Evolutionary conservation across 495 filamentous ascomycete genomes (phyloP), one percentile per base, ranked within the genome.

Genomic region (Apiosordaria backusii): DNA sequence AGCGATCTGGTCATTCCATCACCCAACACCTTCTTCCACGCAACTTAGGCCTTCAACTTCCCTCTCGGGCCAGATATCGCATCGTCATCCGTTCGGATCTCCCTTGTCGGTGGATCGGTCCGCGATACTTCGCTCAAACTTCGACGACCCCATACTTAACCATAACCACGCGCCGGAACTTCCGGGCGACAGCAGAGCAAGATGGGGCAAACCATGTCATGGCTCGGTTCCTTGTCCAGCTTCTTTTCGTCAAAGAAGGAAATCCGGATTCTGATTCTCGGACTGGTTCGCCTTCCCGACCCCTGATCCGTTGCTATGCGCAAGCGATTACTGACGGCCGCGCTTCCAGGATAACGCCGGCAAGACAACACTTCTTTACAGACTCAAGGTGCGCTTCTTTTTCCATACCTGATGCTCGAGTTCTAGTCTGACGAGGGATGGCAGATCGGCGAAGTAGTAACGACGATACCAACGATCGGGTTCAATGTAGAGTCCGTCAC

Each of bases 401-500:
- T 45, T 40, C 21, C 25, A 10, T 60, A 27, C 27, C 7, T 13
- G 18, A 52, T 29, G 25, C 10, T 1, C 5, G 40, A 1, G 26
- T 53, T 21, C 40, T 4, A 22, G 25, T 26, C 65, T 63, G 45
- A 71, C 67, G 66, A 45, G 26, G 50, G 40, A 25, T 13, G 72
- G 57, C 75, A 97, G 92, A 97, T 99, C 73, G 95, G 95, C 68
- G 96, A 99, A 78, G 95, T 98, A 57, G 95, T 99, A 71, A 97
- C 95, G 52, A 99, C 95, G 65, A 97, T 98, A 83, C 95, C 95
- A 10, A 99, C 95, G 60, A 98, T 99, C 78, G 95, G 95, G 60
- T 99, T 99, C 83, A 99, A 99, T 77, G 94, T 99, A 71, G 95
- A 99, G 79, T 96, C 92, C 24, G 95, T 99, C 61, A 92, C 92